A percentile compares a stretch with the other conserved stretches of the same genome.
Conservation (phyloP, 139 green algal species). For the Tetratostichococcus sp. region DNA sequence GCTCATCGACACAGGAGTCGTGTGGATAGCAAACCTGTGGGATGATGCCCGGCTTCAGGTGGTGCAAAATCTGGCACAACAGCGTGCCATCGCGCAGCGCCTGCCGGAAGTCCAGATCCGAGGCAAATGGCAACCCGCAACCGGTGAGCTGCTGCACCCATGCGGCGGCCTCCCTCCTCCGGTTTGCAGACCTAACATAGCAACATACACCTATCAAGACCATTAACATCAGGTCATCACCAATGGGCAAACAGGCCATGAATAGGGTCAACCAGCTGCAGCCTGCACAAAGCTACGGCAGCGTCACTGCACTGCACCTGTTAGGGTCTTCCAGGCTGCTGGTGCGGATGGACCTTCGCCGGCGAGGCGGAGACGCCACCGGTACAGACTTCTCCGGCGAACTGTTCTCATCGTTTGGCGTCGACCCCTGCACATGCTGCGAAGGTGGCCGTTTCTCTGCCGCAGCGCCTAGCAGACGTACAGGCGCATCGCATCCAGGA, state of each 20-base stretch:
- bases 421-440: not conserved
- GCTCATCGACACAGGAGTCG: no score
- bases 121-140: constrained; percentile 26
- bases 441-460: no score
- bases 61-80: constrained; percentile 57
- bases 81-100: constrained; percentile 52
- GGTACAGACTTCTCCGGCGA: not conserved
- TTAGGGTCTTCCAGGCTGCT: not conserved
- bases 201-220: no score
- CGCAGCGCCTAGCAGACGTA: no score
- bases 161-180: constrained; percentile 26
- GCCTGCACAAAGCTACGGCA: no score
- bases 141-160: constrained; percentile 49
- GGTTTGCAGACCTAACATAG: not conserved
- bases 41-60: constrained; percentile 32
- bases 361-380: no score
- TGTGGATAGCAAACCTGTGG: constrained; percentile 5
- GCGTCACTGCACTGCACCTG: not conserved
- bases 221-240: no score
- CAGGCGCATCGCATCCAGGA: no score
- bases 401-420: not conserved
- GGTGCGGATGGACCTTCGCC: not conserved
- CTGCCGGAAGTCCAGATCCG: constrained; percentile 44
- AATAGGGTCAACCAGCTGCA: no score
- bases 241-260: no score